Percentiles rank a stretch among this genome's conserved stretches.
Conservation (phyloP, 192 early-diverging fungal species). For the Linnemannia exigua region DNA sequence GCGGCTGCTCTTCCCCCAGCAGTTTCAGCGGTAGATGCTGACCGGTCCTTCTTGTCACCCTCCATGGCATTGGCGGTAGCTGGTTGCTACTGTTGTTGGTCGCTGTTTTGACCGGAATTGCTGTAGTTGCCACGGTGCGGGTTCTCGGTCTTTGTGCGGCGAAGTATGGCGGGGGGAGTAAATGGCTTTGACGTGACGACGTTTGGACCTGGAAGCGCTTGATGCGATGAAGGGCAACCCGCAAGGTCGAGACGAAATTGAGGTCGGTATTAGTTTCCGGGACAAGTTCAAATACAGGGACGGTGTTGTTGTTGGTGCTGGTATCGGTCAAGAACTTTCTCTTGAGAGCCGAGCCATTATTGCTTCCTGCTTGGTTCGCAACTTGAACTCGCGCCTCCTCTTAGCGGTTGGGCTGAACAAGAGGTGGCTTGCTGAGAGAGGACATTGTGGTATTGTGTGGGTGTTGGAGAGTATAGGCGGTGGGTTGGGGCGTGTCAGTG, state of each 20-base stretch:
- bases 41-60: slow-evolving; percentile 9
- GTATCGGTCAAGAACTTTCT: too few relatives aligned
- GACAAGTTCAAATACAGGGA: slow-evolving; percentile 30
- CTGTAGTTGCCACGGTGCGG: slow-evolving; percentile 16
- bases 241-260: slow-evolving; percentile 70
- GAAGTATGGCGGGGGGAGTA: slow-evolving; percentile 69
- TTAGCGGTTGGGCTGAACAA: slow-evolving; percentile 21
- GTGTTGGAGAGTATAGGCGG: too few relatives aligned
- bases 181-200: slow-evolving; percentile 67
- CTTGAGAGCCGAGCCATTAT: slow-evolving; percentile 30
- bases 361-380: not conserved
- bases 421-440: slow-evolving; percentile 30
- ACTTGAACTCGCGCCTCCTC: slow-evolving; percentile 23
- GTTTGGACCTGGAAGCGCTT: slow-evolving; percentile 74
- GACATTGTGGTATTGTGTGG: slow-evolving; percentile 5
- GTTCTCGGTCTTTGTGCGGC: slow-evolving; percentile 57
- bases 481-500: too few relatives aligned
- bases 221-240: slow-evolving; percentile 69
- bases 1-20: slow-evolving; percentile 56
- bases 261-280: slow-evolving; percentile 68
- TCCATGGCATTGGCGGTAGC: not conserved
- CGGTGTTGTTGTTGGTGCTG: slow-evolving; percentile 19
- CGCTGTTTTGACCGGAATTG: slow-evolving; percentile 23
- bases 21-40: not conserved
- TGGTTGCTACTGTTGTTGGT: slow-evolving; percentile 13